Evolutionary conservation across 768 basidiomycete genomes (phyloP), one percentile per base, ranked within the genome.

Genomic region (Russula virescens): DNA sequence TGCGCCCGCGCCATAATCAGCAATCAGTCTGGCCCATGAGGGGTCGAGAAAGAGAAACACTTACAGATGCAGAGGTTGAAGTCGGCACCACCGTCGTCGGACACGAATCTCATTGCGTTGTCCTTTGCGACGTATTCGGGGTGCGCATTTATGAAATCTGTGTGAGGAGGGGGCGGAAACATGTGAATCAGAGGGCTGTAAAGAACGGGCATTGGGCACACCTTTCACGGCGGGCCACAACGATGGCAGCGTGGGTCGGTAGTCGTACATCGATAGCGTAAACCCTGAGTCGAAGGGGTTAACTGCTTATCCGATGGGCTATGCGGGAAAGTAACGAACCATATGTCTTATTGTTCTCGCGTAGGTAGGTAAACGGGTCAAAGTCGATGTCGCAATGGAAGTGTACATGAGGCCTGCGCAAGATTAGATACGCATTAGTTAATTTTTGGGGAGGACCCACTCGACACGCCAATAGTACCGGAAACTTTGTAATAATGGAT

Each of bases 391-490:
- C 88, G 69, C 93, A 95, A 74, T 88, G 94, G 71, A 83, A 86
- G 70, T 87, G 84, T 60, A 94, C 84, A 59, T 81, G 80, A 7
- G 94, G 92, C 67, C 88, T 89, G 58, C 43, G 65, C 11, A 5
- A 18, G 26, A 19, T 34, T 52, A 52, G 31, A 34, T 51, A 11
- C 1, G 23, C 38, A n/a, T 5, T 13, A 9, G 42, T 4, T 19
- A 58, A 45, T 14, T 16, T 7, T 16, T 21, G 14, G 56, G 13
- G 6, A 40, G 38, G 34, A 75, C 88, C 72, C 69, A 91, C 87
- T 94, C 91, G 34, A 95, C 83, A 66, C 92, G 86, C 92, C 91
- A 95, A n/a, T n/a, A n/a, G n/a, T n/a, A n/a, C n/a, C n/a, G n/a
- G n/a, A n/a, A n/a, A n/a, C n/a, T n/a, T n/a, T n/a, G n/a, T n/a